Evolutionary conservation across 2,329 filamentous ascomycete species (phyloP), one percentile per base, ranked within the genome.

Genomic region (Fusarium anthophilum): DNA sequence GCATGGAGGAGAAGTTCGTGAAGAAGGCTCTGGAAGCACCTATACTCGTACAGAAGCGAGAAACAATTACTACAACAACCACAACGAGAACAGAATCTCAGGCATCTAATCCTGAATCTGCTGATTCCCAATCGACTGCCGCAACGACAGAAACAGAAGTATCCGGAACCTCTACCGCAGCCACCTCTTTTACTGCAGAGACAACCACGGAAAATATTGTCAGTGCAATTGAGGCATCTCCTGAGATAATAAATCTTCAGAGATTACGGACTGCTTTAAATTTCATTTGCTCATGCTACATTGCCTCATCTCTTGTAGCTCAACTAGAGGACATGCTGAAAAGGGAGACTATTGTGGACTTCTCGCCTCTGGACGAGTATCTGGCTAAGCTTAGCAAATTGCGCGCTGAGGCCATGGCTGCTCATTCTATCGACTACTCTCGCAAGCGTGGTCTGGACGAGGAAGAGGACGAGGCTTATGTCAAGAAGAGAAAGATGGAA

Each of bases 1-100:
- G 92, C 76, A 89, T 99, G 87, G 96, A 98, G 80, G 93, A 96
- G 53, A 92, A 90, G 47, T 97, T 98, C 76, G 90, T 99, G 14
- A 89, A 87, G 58, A 92, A 92, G 78, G 89, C 89, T 5, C 85
- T 99, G 10, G 93, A 96, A 76, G 89, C 91, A 9, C 96, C 96
- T 0, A 85, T 97, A 48, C 84, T 94, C 76, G 90, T 90, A 38
- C 86, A 95, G 45, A 91, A 88, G 77, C 87, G 90, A 51, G 88
- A 91, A 63, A 73, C 74, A 45, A 61, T 64, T 20, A 59, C 65
- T 18, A 59, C 65, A 4, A 56, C 63, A 6, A 53, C 67, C 6
- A 43, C 43, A n/a, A 69, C 69, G 22, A 70, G 62, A n/a, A 6
- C 39, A 38, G 70, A 78, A 11, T 76, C 77, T 11, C 70, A 75